Evolutionary conservation across 176 grass and related monocot genomes (phyloP).

Genomic region (Pontederia crassipes): DNA sequence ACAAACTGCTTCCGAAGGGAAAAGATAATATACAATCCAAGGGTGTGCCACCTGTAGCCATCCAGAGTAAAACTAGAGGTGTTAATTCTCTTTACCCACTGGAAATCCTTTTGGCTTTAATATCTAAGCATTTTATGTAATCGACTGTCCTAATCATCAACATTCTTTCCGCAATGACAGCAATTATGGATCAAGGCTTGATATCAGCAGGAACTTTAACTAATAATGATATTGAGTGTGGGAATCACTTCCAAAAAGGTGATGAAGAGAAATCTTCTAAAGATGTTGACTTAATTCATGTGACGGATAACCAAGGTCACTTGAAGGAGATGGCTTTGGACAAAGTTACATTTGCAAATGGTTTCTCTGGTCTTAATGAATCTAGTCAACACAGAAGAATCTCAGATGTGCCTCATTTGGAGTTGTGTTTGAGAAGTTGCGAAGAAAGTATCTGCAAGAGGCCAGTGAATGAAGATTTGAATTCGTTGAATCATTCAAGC

Average conservation of each 20-base stretch:
- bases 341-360: too few species aligned
- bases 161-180: constrained; percentile 9
- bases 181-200: constrained; percentile 5
- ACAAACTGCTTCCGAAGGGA: too few species aligned
- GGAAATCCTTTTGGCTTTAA: too few species aligned
- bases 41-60: too few species aligned
- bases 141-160: neutral
- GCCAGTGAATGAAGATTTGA: constrained; percentile 49
- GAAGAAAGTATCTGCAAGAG: constrained; percentile 46
- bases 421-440: constrained; percentile 73
- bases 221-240: constrained; percentile 12
- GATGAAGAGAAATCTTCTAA: constrained; percentile 25
- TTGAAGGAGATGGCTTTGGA: too few species aligned
- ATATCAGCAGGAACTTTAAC: neutral
- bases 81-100: too few species aligned
- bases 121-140: too few species aligned
- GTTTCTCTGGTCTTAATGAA: too few species aligned
- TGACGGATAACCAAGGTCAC: constrained; percentile 24
- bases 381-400: too few species aligned
- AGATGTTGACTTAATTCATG: constrained; percentile 31
- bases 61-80: too few species aligned
- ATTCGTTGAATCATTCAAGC: constrained; percentile 76
- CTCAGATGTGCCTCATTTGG: constrained; percentile 32
- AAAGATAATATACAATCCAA: too few species aligned
- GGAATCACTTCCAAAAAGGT: constrained; percentile 11